Evolutionary conservation across 345 rosid genomes (phyloP).

Genomic region (Populus deltoides): DNA sequence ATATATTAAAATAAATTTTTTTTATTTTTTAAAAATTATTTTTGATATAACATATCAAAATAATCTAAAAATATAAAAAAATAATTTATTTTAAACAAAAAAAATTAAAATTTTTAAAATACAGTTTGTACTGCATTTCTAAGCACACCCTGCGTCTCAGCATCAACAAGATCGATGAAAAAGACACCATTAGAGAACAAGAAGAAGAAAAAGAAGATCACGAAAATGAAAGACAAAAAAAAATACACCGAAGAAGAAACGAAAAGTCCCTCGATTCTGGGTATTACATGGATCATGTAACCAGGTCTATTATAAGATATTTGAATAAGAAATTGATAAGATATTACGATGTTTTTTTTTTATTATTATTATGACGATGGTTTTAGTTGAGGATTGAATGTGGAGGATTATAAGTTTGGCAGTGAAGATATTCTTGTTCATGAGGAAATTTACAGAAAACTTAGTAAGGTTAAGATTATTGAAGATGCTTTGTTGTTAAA

Average conservation of each 20-base stretch:
- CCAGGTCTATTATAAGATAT: conserved; percentile 59
- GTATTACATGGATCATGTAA: conserved; percentile 68
- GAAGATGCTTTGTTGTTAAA: conserved; percentile 79
- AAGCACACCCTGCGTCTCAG: no score
- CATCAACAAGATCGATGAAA: no score
- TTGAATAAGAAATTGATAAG: conserved; percentile 65
- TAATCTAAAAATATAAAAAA: no score
- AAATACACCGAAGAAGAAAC: conserved; percentile 32
- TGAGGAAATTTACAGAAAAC: conserved; percentile 65
- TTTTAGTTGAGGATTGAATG: conserved; percentile 31
- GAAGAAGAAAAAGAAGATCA: no score
- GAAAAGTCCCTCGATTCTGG: conserved; percentile 22
- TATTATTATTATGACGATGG: neutral
- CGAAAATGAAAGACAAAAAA: no score
- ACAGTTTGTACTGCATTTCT: no score
- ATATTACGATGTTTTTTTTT: conserved; percentile 35
- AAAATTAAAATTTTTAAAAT: no score
- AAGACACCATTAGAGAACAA: no score
- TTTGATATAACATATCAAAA: no score
- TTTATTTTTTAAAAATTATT: no score
- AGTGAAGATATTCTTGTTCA: conserved; percentile 81
- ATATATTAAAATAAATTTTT: no score
- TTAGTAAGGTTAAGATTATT: conserved; percentile 53
- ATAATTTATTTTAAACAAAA: no score
- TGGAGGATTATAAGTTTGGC: conserved; percentile 44